Evolutionary conservation across 192 early-diverging fungal species (phyloP).

Genomic region (Coemansia sp.): DNA sequence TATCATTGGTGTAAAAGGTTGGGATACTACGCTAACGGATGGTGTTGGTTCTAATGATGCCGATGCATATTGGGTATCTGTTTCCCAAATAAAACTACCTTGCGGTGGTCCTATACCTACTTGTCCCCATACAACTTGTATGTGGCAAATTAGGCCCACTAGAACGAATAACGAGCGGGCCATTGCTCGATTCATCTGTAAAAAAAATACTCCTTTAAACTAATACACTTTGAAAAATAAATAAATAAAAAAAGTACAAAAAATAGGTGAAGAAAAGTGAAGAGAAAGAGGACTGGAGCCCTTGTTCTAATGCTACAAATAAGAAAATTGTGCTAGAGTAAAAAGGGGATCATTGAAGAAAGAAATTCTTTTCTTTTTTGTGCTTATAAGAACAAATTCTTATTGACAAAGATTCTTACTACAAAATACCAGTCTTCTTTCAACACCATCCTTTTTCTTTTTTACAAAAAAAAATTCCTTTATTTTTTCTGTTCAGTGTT

Average conservation of each 20-base stretch:
- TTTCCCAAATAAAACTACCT: background rate
- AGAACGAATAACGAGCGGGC: slow-evolving; percentile 1
- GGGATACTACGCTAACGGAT: background rate
- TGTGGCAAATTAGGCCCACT: background rate
- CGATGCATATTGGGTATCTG: background rate
- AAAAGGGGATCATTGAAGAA: background rate
- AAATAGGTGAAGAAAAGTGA: background rate
- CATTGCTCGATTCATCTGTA: background rate
- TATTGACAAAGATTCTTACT: background rate
- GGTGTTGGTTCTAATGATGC: background rate
- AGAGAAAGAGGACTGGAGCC: background rate
- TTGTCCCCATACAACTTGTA: background rate
- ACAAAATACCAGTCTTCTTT: background rate
- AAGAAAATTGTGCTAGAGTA: background rate
- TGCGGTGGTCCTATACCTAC: background rate
- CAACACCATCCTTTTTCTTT: background rate
- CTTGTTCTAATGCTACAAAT: background rate
- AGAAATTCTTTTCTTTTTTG: background rate
- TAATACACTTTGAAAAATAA: background rate
- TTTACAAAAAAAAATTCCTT: background rate
- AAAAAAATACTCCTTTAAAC: background rate
- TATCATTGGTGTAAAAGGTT: background rate
- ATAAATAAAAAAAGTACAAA: background rate
- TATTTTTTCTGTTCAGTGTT: background rate
- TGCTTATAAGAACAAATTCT: background rate